Evolutionary conservation across 345 rosid genomes (phyloP).

Genomic region (Crucihimalaya himalaica): DNA sequence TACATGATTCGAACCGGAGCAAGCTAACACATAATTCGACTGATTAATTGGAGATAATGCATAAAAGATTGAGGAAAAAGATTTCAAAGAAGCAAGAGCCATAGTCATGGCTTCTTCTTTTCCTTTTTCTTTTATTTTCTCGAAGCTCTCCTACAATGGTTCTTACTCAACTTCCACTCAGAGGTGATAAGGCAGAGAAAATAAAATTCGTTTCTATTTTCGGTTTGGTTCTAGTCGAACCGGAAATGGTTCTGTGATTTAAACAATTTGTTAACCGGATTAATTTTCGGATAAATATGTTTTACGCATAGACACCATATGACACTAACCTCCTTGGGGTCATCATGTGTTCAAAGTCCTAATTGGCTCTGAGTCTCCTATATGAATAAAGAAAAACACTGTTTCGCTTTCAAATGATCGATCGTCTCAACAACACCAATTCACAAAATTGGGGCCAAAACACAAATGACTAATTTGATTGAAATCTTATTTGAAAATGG

Average conservation of each 20-base stretch:
- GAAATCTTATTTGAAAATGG: not conserved
- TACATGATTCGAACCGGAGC: slow-evolving; percentile 33
- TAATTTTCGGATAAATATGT: not conserved
- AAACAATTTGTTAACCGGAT: not conserved
- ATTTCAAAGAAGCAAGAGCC: slow-evolving; percentile 26
- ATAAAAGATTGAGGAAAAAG: not conserved
- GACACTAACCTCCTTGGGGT: too few species aligned
- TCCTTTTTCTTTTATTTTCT: slow-evolving; percentile 10
- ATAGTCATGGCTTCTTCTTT: slow-evolving; percentile 18
- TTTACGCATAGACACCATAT: not conserved
- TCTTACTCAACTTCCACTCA: slow-evolving; percentile 11
- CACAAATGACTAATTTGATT: not conserved
- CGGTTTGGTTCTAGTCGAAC: not conserved
- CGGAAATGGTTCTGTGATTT: not conserved
- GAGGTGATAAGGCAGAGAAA: slow-evolving; percentile 24
- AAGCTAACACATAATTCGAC: slow-evolving; percentile 20
- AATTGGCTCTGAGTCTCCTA: too few species aligned
- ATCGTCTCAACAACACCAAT: too few species aligned
- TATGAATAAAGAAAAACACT: too few species aligned
- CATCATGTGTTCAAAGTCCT: too few species aligned
- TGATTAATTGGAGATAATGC: slow-evolving; percentile 12
- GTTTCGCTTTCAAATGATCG: too few species aligned
- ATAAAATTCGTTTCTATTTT: not conserved
- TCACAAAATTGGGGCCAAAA: not conserved
- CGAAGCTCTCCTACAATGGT: slow-evolving; percentile 12